Percentiles rank a stretch among this genome's conserved stretches.
These are phyloP conservation scores for Suhomyces kunorum DNA, from an alignment of 1,139 yeast genomes.

Conservation along the genomic window DNA sequence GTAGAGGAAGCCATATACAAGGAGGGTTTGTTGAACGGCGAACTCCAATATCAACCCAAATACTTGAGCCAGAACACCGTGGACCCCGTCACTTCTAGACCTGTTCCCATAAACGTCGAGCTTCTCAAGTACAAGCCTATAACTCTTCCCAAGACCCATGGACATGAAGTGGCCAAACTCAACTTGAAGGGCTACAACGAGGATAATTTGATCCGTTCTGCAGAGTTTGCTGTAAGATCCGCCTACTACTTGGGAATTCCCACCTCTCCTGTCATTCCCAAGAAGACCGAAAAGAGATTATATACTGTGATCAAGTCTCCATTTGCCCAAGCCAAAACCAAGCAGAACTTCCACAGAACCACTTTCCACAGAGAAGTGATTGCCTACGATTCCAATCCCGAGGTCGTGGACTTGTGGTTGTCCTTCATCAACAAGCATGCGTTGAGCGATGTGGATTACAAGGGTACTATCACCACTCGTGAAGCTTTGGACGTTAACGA, in stretches of 20 bases:
- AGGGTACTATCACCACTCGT: constrained; percentile 64
- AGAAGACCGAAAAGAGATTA: constrained; percentile 67
- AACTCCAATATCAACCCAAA: constrained; percentile 45
- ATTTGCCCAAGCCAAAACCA: constrained; percentile 90
- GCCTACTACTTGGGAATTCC: constrained; percentile 91
- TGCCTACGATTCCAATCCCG: constrained; percentile 85
- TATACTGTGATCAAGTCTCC: constrained; percentile 96
- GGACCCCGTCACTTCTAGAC: constrained; percentile 39
- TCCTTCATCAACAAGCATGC: constrained; percentile 79
- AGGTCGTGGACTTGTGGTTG: constrained; percentile 79
- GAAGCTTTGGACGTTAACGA: constrained; percentile 52
- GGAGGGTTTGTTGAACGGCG: constrained; percentile 30
- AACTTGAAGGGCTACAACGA: constrained; percentile 73
- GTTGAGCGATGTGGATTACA: constrained; percentile 79
- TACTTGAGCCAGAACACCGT: constrained; percentile 36
- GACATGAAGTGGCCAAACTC: constrained; percentile 70
- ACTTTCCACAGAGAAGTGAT: constrained; percentile 74
- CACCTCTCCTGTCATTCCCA: constrained; percentile 52
- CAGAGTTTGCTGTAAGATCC: constrained; percentile 86
- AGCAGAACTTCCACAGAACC: constrained; percentile 89
- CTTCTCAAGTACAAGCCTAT: constrained; percentile 82
- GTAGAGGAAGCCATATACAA: constrained; percentile 34
- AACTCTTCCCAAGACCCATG: constrained; percentile 64
- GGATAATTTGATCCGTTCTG: constrained; percentile 68
- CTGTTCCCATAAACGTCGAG: constrained; percentile 81